Percentiles rank a stretch among this genome's conserved stretches.
phyloP scores from a whole-genome alignment of 805 yeast genomes.

The Candida boidinii region DNA sequence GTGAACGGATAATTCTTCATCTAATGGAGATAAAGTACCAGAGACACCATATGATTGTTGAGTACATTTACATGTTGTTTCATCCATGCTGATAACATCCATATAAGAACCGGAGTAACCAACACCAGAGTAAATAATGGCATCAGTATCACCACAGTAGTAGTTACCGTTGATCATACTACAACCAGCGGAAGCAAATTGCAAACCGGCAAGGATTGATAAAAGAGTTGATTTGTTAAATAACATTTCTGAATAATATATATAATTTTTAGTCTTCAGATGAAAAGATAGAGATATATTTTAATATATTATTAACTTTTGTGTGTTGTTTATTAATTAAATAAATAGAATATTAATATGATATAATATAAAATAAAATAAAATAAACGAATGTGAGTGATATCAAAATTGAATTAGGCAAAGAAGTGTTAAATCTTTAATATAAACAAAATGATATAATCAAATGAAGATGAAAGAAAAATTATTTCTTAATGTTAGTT shows the following conservation, averaged over 20 bases:
- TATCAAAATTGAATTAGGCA: too few relatives aligned
- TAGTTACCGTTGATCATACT: slow-evolving; percentile 57
- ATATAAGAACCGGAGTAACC: slow-evolving; percentile 76
- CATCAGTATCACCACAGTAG: slow-evolving; percentile 68
- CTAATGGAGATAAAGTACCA: slow-evolving; percentile 70
- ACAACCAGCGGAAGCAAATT: slow-evolving; percentile 18
- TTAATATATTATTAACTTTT: too few relatives aligned
- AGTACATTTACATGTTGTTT: slow-evolving; percentile 58
- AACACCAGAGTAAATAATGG: slow-evolving; percentile 45
- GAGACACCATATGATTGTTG: slow-evolving; percentile 47
- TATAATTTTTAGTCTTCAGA: too few relatives aligned
- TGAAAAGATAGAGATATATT: too few relatives aligned
- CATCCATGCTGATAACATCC: slow-evolving; percentile 69
- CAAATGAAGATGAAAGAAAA: too few relatives aligned
- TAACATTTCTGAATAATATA: slow-evolving; percentile 15
- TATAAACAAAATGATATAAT: too few relatives aligned
- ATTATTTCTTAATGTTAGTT: too few relatives aligned
- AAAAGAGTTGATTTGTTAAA: slow-evolving; percentile 12
- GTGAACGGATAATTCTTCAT: slow-evolving; percentile 82
- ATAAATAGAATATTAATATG: too few relatives aligned
- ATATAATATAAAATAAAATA: too few relatives aligned
- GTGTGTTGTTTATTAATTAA: too few relatives aligned
- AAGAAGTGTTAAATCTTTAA: too few relatives aligned
- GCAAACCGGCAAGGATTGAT: slow-evolving; percentile 14
- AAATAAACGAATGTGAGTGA: too few relatives aligned